phyloP scores from a whole-genome alignment of 1,284 basidiomycete genomes.

The Melampsora larici-populina region DNA sequence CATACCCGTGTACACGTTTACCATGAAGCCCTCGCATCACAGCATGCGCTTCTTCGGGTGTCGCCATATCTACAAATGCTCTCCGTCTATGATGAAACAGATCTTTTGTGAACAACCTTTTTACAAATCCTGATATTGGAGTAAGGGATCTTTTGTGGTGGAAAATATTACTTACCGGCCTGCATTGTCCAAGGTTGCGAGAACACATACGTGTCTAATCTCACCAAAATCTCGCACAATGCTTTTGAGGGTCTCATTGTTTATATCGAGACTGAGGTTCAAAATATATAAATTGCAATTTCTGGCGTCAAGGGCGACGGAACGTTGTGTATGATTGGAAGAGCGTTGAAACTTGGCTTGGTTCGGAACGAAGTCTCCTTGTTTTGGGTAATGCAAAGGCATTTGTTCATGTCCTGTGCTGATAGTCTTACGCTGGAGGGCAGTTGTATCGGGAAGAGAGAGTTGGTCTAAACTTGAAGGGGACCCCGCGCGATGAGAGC shows the following conservation, averaged over 20 bases:
- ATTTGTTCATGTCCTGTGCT: not conserved
- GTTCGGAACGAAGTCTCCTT: constrained; percentile 4
- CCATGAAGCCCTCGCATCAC: constrained; percentile 37
- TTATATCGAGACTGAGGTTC: constrained; percentile 41
- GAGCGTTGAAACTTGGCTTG: not conserved
- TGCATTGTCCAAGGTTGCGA: constrained; percentile 42
- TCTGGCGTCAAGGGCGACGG: not conserved
- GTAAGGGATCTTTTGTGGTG: not conserved
- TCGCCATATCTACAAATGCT: constrained; percentile 43
- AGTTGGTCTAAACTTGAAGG: not conserved
- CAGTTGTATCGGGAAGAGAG: not conserved
- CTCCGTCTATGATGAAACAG: constrained; percentile 14
- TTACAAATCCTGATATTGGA: no score
- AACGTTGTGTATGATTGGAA: not conserved
- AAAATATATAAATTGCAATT: constrained; percentile 41
- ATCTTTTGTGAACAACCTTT: not conserved
- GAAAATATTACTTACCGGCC: constrained; percentile 16
- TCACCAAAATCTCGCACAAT: constrained; percentile 30
- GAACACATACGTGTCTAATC: constrained; percentile 40
- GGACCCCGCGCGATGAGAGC: not conserved
- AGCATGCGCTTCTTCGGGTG: constrained; percentile 34
- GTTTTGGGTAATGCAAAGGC: not conserved
- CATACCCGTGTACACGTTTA: constrained; percentile 39
- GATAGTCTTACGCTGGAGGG: not conserved
- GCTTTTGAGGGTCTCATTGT: constrained; percentile 28